Conservation (phyloP, 2,329 filamentous ascomycete genomes). For the Ophiostoma sp. region DNA sequence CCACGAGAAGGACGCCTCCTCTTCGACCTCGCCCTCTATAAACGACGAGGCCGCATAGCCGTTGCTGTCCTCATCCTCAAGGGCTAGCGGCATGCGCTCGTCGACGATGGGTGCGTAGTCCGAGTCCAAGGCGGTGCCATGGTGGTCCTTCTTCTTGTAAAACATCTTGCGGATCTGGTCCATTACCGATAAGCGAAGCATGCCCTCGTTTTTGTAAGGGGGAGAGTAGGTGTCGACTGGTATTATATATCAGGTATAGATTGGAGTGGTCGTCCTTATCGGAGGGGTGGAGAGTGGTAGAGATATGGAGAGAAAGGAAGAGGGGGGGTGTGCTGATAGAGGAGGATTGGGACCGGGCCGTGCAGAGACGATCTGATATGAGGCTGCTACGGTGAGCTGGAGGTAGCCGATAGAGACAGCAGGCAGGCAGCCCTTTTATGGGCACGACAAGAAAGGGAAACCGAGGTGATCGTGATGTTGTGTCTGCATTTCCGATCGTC, state of each 20-base stretch:
- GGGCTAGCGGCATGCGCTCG: constrained; percentile 30
- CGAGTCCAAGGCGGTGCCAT: constrained; percentile 29
- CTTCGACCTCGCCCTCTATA: constrained; percentile 32
- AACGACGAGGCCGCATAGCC: constrained; percentile 29
- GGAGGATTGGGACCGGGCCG: constrained; percentile 2
- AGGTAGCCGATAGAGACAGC: constrained; percentile 10
- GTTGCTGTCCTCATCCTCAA: constrained; percentile 30
- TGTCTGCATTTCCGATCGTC: constrained; percentile 11
- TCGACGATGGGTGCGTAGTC: constrained; percentile 36
- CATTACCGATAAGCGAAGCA: constrained; percentile 31
- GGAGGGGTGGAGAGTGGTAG: not conserved
- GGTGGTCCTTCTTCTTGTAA: constrained; percentile 28
- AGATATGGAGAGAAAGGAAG: constrained; percentile 1
- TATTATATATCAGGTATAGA: not conserved
- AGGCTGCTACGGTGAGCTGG: not conserved
- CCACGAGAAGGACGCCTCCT: constrained; percentile 65
- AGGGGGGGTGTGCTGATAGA: constrained; percentile 8
- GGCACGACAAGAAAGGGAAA: constrained; percentile 4
- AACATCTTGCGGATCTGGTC: constrained; percentile 40
- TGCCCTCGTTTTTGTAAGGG: not conserved
- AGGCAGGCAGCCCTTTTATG: constrained; percentile 17
- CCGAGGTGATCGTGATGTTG: constrained; percentile 1
- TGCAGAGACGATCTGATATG: not conserved
- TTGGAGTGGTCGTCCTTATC: not conserved
- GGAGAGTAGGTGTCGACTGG: not conserved